Percentiles rank a stretch among this genome's conserved stretches.
These are phyloP conservation scores for Niveomyces coronatus DNA, from an alignment of 2,329 filamentous ascomycete species.

Conservation along the genomic window DNA sequence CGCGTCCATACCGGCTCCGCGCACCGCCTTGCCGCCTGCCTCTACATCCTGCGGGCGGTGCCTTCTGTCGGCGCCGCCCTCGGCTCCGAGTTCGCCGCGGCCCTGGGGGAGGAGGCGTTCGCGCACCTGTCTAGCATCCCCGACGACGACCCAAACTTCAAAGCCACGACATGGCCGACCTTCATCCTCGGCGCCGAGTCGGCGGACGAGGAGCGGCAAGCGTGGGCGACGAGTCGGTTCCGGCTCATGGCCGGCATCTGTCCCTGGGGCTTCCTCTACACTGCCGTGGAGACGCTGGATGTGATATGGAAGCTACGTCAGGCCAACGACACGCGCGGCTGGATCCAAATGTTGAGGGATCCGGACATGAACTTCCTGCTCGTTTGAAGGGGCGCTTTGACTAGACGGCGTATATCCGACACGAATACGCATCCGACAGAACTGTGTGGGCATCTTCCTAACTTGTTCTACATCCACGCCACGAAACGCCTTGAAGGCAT, in stretches of 20 bases:
- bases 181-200: slow-evolving; percentile 46
- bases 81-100: slow-evolving; percentile 19
- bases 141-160: slow-evolving; percentile 40
- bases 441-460: background rate
- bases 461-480: background rate
- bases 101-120: slow-evolving; percentile 35
- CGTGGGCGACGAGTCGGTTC: slow-evolving; percentile 39
- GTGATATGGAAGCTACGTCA: slow-evolving; percentile 32
- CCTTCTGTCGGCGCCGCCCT: slow-evolving; percentile 19
- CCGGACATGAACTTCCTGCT: slow-evolving; percentile 33
- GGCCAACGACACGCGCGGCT: slow-evolving; percentile 22
- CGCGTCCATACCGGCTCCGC: slow-evolving; percentile 31
- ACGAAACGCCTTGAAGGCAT: background rate
- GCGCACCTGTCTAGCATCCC: slow-evolving; percentile 36
- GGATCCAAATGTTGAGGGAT: slow-evolving; percentile 34
- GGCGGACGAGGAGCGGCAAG: slow-evolving; percentile 28
- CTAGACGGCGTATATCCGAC: background rate
- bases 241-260: slow-evolving; percentile 28
- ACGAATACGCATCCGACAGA: background rate
- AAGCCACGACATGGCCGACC: slow-evolving; percentile 46
- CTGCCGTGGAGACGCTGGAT: slow-evolving; percentile 34
- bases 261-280: slow-evolving; percentile 40
- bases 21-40: slow-evolving; percentile 32
- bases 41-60: slow-evolving; percentile 35
- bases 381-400: slow-evolving; percentile 21